A percentile compares a stretch with the other conserved stretches of the same genome.
phyloP scores from a whole-genome alignment of 2,329 filamentous ascomycete species.

The Sclerotiophoma versabilis region DNA sequence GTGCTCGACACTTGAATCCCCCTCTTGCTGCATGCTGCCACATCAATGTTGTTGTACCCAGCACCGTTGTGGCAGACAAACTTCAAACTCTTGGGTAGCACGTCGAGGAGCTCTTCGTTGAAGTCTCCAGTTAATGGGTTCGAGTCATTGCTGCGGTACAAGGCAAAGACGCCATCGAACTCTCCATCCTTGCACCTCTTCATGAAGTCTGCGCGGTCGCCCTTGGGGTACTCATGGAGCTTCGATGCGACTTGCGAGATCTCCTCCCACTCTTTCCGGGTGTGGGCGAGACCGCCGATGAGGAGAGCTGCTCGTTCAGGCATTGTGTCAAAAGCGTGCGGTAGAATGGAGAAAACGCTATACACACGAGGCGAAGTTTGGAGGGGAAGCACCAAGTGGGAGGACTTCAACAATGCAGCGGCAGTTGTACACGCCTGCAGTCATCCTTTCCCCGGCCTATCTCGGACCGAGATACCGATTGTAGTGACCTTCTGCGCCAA shows the following conservation, averaged over 20 bases:
- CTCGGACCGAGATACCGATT: slow-evolving; percentile 28
- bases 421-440: slow-evolving; percentile 21
- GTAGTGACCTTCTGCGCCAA: not conserved
- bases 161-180: slow-evolving; percentile 62
- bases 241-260: slow-evolving; percentile 43
- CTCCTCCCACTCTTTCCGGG: slow-evolving; percentile 56
- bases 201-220: slow-evolving; percentile 63
- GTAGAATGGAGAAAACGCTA: not conserved
- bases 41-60: slow-evolving; percentile 68
- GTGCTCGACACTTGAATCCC: slow-evolving; percentile 56
- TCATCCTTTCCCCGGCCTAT: slow-evolving; percentile 26
- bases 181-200: slow-evolving; percentile 61
- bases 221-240: slow-evolving; percentile 60
- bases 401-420: slow-evolving; percentile 19
- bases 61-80: slow-evolving; percentile 60
- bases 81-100: slow-evolving; percentile 52
- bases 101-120: slow-evolving; percentile 53
- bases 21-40: slow-evolving; percentile 59
- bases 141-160: slow-evolving; percentile 67
- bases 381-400: not conserved
- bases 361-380: not conserved
- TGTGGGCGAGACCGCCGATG: slow-evolving; percentile 55
- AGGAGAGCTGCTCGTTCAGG: slow-evolving; percentile 52
- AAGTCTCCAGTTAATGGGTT: slow-evolving; percentile 59
- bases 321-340: slow-evolving; percentile 27